Evolutionary conservation across 2,329 filamentous ascomycete species (phyloP).

Genomic region (Pseudogymnoascus sp.): DNA sequence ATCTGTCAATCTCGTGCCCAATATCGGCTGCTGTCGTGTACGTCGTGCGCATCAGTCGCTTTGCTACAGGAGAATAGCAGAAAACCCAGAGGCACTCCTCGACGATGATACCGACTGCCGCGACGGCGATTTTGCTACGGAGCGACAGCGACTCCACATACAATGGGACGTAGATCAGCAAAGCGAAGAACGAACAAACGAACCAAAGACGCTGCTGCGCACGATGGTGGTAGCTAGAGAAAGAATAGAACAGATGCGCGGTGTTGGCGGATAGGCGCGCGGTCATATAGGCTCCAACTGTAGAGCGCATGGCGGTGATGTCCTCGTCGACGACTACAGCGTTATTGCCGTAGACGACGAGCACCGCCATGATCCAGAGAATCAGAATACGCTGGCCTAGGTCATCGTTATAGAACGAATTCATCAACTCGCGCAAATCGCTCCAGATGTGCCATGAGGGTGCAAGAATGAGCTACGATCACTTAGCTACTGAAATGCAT

Average conservation of each 20-base stretch:
- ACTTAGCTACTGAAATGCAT: background rate
- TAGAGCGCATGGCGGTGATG: constrained; percentile 36
- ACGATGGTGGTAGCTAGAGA: constrained; percentile 40
- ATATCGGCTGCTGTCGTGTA: constrained; percentile 43
- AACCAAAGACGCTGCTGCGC: constrained; percentile 38
- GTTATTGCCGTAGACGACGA: constrained; percentile 42
- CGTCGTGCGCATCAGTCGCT: constrained; percentile 33
- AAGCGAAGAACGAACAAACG: constrained; percentile 33
- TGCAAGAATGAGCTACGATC: constrained; percentile 34
- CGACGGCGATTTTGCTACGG: constrained; percentile 34
- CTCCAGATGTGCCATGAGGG: constrained; percentile 44
- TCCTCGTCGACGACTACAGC: constrained; percentile 36
- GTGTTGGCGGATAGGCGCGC: constrained; percentile 37
- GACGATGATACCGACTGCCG: constrained; percentile 35
- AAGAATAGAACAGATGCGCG: constrained; percentile 32
- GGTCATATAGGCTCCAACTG: constrained; percentile 39
- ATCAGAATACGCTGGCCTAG: constrained; percentile 38
- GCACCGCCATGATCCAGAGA: constrained; percentile 43
- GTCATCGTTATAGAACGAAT: constrained; percentile 45
- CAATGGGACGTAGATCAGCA: constrained; percentile 37
- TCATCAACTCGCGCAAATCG: constrained; percentile 43
- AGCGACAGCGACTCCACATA: constrained; percentile 36
- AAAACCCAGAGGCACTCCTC: constrained; percentile 38
- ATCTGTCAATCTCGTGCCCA: constrained; percentile 41
- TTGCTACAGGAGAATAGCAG: constrained; percentile 37